Percentiles rank a stretch among this genome's conserved stretches.
Conservation (phyloP, 129 eudicot species). For the Deinandra increscens region DNA sequence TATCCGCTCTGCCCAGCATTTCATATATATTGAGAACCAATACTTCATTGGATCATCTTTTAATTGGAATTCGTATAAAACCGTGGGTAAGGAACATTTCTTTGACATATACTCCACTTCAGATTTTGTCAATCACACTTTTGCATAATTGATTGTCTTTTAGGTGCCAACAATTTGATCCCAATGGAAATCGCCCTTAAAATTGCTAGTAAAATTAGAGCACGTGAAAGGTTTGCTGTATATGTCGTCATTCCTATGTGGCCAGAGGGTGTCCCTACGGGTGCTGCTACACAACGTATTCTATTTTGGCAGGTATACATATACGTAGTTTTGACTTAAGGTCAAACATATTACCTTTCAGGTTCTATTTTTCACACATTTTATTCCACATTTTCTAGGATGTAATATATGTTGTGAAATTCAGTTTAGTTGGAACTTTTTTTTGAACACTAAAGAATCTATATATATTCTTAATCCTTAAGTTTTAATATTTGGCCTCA, state of each 20-base stretch:
- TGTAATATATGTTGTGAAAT: not conserved
- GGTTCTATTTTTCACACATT: not conserved
- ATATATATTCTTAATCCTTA: slow-evolving; percentile 11
- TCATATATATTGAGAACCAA: slow-evolving; percentile 82
- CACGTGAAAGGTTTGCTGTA: slow-evolving; percentile 84
- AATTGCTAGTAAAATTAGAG: slow-evolving; percentile 71
- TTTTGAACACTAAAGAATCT: not conserved
- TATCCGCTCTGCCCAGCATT: slow-evolving; percentile 87
- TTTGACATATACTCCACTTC: slow-evolving; percentile 7
- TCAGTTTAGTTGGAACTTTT: not conserved
- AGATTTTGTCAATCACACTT: slow-evolving; percentile 13
- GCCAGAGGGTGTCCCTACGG: slow-evolving; percentile 96
- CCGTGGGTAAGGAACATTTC: slow-evolving; percentile 49
- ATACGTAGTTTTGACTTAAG: not conserved
- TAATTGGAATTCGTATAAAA: slow-evolving; percentile 69
- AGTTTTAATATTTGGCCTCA: not conserved
- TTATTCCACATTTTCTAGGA: not conserved
- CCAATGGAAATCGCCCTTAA: slow-evolving; percentile 90
- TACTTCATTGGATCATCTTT: slow-evolving; percentile 87
- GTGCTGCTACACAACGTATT: slow-evolving; percentile 74
- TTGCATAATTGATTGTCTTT: slow-evolving; percentile 17
- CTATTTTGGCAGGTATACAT: slow-evolving; percentile 77
- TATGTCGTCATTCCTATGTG: slow-evolving; percentile 92
- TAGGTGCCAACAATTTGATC: slow-evolving; percentile 91
- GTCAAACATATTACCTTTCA: slow-evolving; percentile 3